These are phyloP conservation scores for Corylus americana DNA, from an alignment of 306 rosid genomes.

Conservation along the genomic window DNA sequence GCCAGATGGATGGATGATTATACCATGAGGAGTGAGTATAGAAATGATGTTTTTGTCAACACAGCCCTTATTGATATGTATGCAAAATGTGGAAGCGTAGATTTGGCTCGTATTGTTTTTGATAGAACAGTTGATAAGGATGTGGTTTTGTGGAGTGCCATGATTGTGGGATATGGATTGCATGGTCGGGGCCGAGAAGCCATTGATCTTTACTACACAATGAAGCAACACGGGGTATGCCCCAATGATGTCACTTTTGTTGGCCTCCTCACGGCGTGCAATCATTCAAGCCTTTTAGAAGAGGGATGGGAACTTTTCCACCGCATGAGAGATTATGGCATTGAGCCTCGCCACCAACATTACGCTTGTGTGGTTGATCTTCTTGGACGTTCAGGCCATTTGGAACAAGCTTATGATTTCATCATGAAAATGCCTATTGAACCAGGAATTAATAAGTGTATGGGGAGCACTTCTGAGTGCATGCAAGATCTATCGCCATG, in stretches of 20 bases:
- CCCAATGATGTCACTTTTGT: constrained; percentile 76
- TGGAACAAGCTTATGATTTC: constrained; percentile 55
- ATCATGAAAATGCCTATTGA: constrained; percentile 53
- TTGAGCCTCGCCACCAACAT: constrained; percentile 62
- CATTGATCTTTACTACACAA: constrained; percentile 46
- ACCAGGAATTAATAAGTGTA: constrained; percentile 49
- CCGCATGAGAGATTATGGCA: constrained; percentile 44
- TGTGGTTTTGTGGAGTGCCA: constrained; percentile 74
- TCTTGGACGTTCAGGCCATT: constrained; percentile 67
- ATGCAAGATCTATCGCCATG: constrained; percentile 51
- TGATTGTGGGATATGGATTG: constrained; percentile 70
- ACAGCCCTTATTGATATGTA: constrained; percentile 73
- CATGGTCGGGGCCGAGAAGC: constrained; percentile 71
- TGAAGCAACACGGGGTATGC: constrained; percentile 52
- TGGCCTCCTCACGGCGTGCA: constrained; percentile 71
- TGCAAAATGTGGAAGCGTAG: constrained; percentile 72
- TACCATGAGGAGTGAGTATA: constrained; percentile 31
- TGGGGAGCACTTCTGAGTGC: constrained; percentile 79
- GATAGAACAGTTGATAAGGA: constrained; percentile 50
- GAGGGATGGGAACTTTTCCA: constrained; percentile 72
- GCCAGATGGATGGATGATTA: constrained; percentile 60
- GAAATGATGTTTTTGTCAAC: constrained; percentile 43
- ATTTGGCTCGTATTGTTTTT: constrained; percentile 56
- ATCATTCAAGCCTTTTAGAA: constrained; percentile 66
- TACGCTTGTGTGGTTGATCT: constrained; percentile 67